Evolutionary conservation across 805 yeast species (phyloP).

Genomic region (Teunomyces panamensis): DNA sequence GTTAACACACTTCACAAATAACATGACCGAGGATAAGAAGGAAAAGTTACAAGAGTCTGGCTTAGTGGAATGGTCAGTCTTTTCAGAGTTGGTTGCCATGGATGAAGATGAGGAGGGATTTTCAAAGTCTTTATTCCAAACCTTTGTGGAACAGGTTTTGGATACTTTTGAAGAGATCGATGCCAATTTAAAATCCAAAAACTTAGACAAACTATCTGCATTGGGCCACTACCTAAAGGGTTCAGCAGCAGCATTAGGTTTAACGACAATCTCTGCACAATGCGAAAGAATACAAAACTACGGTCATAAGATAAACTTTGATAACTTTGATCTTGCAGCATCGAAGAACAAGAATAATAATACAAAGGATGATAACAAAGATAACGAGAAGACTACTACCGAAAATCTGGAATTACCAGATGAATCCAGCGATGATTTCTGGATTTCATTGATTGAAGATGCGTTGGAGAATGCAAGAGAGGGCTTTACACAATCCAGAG

Average conservation of each 20-base stretch:
- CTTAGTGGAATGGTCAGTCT: slow-evolving; percentile 82
- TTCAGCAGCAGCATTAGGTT: slow-evolving; percentile 90
- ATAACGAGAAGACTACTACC: slow-evolving; percentile 10
- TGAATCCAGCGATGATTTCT: slow-evolving; percentile 29
- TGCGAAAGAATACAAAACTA: slow-evolving; percentile 94
- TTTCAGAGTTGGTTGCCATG: slow-evolving; percentile 86
- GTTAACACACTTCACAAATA: not conserved
- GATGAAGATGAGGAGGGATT: slow-evolving; percentile 96
- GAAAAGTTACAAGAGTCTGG: slow-evolving; percentile 48
- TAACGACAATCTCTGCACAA: slow-evolving; percentile 74
- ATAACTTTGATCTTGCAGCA: slow-evolving; percentile 23
- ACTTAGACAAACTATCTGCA: slow-evolving; percentile 60
- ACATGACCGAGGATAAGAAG: slow-evolving; percentile 13
- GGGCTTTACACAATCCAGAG: slow-evolving; percentile 50
- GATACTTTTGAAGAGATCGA: slow-evolving; percentile 76
- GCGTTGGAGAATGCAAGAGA: slow-evolving; percentile 52
- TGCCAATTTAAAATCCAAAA: slow-evolving; percentile 43
- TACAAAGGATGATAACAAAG: slow-evolving; percentile 18
- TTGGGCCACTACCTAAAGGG: slow-evolving; percentile 95
- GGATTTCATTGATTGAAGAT: slow-evolving; percentile 46
- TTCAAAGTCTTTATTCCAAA: slow-evolving; percentile 69
- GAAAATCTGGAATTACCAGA: slow-evolving; percentile 10
- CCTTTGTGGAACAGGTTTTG: slow-evolving; percentile 86
- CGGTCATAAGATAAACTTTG: slow-evolving; percentile 54
- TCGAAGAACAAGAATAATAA: slow-evolving; percentile 11